Base-by-base conservation (phyloP, 306 rosid species). In the Cucurbita moschata region DNA sequence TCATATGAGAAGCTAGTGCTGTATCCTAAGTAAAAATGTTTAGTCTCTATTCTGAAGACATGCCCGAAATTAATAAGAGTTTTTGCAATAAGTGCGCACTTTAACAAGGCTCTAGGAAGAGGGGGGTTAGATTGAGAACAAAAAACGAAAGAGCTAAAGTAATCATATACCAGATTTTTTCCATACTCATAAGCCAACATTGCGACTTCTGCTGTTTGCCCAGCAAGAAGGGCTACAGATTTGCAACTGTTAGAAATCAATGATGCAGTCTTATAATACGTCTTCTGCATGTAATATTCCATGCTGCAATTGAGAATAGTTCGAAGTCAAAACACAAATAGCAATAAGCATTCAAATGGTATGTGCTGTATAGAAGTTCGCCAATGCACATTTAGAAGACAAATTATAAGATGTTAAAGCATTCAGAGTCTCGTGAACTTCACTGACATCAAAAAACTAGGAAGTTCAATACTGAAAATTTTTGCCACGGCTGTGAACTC, bases 211-310 rank as follows among this genome's bases (percentile, higher is more conserved):
- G 92, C 49, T 40, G 97, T 87, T 74, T 94, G 97, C 76, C 97
- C 99, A 7, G 95, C 92, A 85, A 94, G 96, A 79, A 94, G 77
- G 81, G 99, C 99, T 80, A 94, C 81, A 54, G 97, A 88, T 83
- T 94, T 94, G 90, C 99, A 94, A 80, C 99, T 94, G 74, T 89
- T 90, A 72, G 99, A 90, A 80, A 94, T 89, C 77, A 94, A 78
- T 10, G 99, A 94, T 59, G 99, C 97, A 44, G 96, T 91, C 92
- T 94, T 94, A 91, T 82, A 94, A 76, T 87, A 90, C 0, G 97
- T 86, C 90, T 91, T 94, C 74, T 91, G 80, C 89, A 87, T 84
- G 85, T 94, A 94, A 82, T 89, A 85, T 61, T 94, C 97, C 95
- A 94, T 94, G 85, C 99, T 94, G 97, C 84, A 87, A 84, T 39